Base-by-base conservation (phyloP, 148 eudicot species). In the Chenopodium quinoa region DNA sequence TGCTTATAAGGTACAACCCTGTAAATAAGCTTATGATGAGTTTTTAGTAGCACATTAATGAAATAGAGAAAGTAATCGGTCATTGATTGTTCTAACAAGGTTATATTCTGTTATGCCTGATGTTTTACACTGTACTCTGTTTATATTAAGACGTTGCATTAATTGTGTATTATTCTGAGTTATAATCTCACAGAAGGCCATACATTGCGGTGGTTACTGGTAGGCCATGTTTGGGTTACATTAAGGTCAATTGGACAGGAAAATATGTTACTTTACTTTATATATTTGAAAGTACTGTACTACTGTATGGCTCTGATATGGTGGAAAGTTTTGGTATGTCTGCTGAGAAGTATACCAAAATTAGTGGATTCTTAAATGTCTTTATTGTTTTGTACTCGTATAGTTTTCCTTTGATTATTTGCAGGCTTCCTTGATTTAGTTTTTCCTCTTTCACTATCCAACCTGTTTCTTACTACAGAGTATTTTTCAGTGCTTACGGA, bases 11-110 rank as follows among this genome's bases (percentile, higher is more conserved):
- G 48, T 68, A 75, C 69, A 44, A 29, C 69, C 47, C 25, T 83
- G 86, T 83, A 79, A 60, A 83, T 83, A 75, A 68, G 76, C 63
- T 79, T 34, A 78, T 78, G 82, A 67, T 54, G 78, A 78, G 67
- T 23, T 79, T 44, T 74, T n/a, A 4, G n/a, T 19, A 22, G n/a
- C 75, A 32, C 78, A 74, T 46, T 62, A 46, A 48, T 25, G 20
- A 27, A 73, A 37, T 72, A 54, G 63, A 20, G 44, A 12, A 14
- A 40, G 44, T 79, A 5, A 50, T 56, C 40, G 40, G 34, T 58
- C 52, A 16, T 52, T 76, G 75, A 31, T 34, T 20, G 54, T 72
- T 20, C 52, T 71, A 40, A 13, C 22, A 29, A 44, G 75, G 12
- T 73, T 3, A 12, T 73, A 16, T 10, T 50, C 54, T n/a, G 3